Conservation (phyloP, 2,329 filamentous ascomycete species). For the Cladophialophora carrionii region DNA sequence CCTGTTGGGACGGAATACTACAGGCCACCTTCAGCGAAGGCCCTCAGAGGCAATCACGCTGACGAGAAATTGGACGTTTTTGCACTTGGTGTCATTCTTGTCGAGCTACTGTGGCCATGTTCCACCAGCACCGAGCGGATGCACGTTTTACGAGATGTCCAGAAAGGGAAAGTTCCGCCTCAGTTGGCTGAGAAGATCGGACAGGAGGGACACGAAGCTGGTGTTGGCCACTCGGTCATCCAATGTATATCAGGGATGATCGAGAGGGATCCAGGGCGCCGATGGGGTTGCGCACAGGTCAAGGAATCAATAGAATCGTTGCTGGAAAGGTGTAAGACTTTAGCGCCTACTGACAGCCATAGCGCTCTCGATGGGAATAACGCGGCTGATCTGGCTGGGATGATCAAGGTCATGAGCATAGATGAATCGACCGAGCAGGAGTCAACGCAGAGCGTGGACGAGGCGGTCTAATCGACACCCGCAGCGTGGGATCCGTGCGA, state of each 20-base stretch:
- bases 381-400: background rate
- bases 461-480: background rate
- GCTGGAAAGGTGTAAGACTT: slow-evolving; percentile 11
- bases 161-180: slow-evolving; percentile 42
- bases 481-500: background rate
- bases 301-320: slow-evolving; percentile 42
- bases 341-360: background rate
- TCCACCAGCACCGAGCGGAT: slow-evolving; percentile 55
- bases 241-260: slow-evolving; percentile 50
- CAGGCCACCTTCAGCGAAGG: slow-evolving; percentile 50
- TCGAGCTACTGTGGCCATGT: slow-evolving; percentile 64
- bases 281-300: slow-evolving; percentile 47
- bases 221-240: slow-evolving; percentile 43
- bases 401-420: slow-evolving; percentile 1
- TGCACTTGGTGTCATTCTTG: slow-evolving; percentile 48
- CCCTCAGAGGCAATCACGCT: slow-evolving; percentile 32
- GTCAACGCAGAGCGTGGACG: background rate
- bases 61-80: slow-evolving; percentile 57
- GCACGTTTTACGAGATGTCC: slow-evolving; percentile 48
- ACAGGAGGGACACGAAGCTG: slow-evolving; percentile 40
- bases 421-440: background rate
- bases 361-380: background rate
- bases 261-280: slow-evolving; percentile 42
- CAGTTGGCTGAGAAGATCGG: slow-evolving; percentile 48
- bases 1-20: slow-evolving; percentile 67